A percentile compares a stretch with the other conserved stretches of the same genome.
These are phyloP conservation scores for Tremellales sp. DNA, from an alignment of 1,284 basidiomycete genomes.

Conservation along the genomic window DNA sequence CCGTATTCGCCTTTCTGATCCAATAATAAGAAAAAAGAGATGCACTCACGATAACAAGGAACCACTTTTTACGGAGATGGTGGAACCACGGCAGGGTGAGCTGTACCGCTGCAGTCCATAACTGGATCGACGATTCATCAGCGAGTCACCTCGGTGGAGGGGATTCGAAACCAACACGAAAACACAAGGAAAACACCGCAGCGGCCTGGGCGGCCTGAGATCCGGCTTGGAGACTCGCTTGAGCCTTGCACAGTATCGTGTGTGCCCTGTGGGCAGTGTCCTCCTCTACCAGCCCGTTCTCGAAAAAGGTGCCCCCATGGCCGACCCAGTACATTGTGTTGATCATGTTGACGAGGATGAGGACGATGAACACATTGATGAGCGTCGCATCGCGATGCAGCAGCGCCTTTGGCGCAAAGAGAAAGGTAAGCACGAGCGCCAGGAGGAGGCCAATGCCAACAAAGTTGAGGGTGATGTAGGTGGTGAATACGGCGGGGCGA, in stretches of 20 bases:
- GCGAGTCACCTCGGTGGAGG: no score
- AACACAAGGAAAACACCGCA: constrained; percentile 7
- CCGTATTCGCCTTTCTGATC: no score
- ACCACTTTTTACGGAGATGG: not conserved
- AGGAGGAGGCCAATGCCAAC: constrained; percentile 3
- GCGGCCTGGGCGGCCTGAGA: constrained; percentile 12
- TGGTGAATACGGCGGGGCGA: no score
- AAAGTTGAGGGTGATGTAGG: constrained; percentile 7
- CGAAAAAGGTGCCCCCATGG: not conserved
- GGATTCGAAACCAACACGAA: no score
- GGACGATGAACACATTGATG: constrained; percentile 15
- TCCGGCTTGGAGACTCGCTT: constrained; percentile 12
- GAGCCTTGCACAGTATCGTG: constrained; percentile 7
- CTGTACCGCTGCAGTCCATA: no score
- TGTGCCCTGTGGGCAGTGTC: not conserved
- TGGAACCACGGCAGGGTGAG: not conserved
- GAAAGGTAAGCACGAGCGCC: constrained; percentile 4
- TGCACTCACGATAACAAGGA: constrained; percentile 2
- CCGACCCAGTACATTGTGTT: constrained; percentile 11
- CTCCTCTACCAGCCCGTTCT: not conserved
- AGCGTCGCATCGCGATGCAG: constrained; percentile 12
- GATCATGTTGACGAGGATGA: constrained; percentile 9
- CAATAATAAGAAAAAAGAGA: not conserved
- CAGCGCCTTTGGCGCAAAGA: not conserved
- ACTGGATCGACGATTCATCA: no score